Evolutionary conservation across 331 rosid genomes (phyloP).

Genomic region (Phaseolus coccineus): DNA sequence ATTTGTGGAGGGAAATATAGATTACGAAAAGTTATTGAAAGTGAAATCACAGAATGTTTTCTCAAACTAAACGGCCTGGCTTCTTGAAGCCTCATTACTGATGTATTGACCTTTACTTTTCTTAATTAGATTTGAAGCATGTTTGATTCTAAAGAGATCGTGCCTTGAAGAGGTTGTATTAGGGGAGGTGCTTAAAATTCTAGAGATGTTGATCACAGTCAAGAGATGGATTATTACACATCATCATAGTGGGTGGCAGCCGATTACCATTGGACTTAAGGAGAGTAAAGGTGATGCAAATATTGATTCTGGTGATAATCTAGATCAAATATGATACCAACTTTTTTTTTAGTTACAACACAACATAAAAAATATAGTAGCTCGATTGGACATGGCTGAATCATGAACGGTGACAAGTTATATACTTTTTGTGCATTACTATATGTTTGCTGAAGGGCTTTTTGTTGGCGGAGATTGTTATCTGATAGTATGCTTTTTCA

Average conservation of each 20-base stretch:
- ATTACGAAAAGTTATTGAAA: neutral
- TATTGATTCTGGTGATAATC: conserved; percentile 39
- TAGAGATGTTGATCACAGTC: conserved; percentile 60
- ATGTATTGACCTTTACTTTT: neutral
- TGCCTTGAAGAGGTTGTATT: conserved; percentile 68
- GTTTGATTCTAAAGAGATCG: conserved; percentile 55
- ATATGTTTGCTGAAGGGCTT: conserved; percentile 35
- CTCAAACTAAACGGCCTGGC: neutral
- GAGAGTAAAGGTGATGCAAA: conserved; percentile 48
- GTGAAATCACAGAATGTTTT: neutral
- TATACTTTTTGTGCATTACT: conserved; percentile 29
- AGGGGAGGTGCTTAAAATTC: conserved; percentile 70
- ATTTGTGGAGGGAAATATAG: neutral
- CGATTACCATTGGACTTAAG: conserved; percentile 54
- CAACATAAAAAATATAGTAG: conserved; percentile 2
- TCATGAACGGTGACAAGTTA: conserved; percentile 27
- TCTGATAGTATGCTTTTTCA: neutral
- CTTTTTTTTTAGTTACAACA: conserved; percentile 39
- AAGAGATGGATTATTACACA: conserved; percentile 75
- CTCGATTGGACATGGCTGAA: conserved; percentile 32
- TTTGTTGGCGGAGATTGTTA: conserved; percentile 30
- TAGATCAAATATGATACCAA: conserved; percentile 36
- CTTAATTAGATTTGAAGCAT: conserved; percentile 72
- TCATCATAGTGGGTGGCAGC: conserved; percentile 84
- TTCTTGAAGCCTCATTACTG: conserved; percentile 27